These are phyloP conservation scores for Wolfiporia cocos DNA, from an alignment of 1,284 basidiomycete genomes.

Conservation along the genomic window DNA sequence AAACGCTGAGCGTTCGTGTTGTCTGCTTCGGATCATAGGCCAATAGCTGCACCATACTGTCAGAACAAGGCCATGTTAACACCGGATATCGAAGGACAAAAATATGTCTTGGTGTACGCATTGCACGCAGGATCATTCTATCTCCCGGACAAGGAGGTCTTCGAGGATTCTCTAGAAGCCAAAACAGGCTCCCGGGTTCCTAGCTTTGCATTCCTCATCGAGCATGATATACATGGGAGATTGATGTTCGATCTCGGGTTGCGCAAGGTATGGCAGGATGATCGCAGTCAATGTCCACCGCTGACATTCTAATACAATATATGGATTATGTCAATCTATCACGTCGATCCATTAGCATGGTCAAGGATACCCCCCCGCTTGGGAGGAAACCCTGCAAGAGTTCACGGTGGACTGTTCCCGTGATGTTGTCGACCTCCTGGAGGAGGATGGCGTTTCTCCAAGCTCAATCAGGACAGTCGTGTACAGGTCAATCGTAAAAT, in stretches of 20 bases:
- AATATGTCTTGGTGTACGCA: slow-evolving; percentile 4
- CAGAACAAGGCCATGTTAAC: too few relatives aligned
- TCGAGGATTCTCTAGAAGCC: slow-evolving; percentile 4
- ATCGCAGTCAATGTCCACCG: neutral
- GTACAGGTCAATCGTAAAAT: slow-evolving; percentile 3
- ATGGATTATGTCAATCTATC: too few relatives aligned
- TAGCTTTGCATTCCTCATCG: slow-evolving; percentile 6
- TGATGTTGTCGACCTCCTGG: slow-evolving; percentile 5
- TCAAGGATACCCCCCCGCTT: slow-evolving; percentile 6
- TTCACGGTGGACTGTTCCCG: slow-evolving; percentile 5
- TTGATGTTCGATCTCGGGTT: slow-evolving; percentile 7
- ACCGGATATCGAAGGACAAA: too few relatives aligned
- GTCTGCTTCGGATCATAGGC: too few relatives aligned
- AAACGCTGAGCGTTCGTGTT: too few relatives aligned
- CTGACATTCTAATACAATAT: too few relatives aligned
- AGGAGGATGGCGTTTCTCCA: slow-evolving; percentile 1
- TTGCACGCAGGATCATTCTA: slow-evolving; percentile 5
- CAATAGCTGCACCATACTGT: too few relatives aligned
- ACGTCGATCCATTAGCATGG: too few relatives aligned
- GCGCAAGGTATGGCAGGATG: slow-evolving; percentile 4
- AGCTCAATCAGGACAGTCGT: slow-evolving; percentile 3
- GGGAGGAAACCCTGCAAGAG: slow-evolving; percentile 5
- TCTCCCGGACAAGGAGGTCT: slow-evolving; percentile 7
- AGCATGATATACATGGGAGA: slow-evolving; percentile 3
- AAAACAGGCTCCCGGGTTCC: slow-evolving; percentile 4